Conservation (phyloP, 2,329 filamentous ascomycete species). For the Nemania sp. region DNA sequence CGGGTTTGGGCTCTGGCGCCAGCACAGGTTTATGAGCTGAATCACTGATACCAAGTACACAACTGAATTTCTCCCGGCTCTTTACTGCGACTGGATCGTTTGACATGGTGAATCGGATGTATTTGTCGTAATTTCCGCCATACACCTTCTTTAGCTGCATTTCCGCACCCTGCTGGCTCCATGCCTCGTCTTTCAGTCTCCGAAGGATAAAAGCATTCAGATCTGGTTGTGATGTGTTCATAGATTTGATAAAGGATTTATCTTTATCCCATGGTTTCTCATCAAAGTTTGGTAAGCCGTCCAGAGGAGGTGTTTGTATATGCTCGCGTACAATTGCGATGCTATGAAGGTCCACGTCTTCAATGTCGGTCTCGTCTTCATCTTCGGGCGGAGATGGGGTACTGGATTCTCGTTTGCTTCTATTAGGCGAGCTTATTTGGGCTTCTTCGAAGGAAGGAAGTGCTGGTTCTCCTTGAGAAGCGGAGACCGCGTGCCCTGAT, state of each 20-base stretch:
- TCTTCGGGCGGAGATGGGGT: slow-evolving; percentile 64
- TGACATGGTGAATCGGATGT: slow-evolving; percentile 68
- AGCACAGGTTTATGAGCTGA: slow-evolving; percentile 55
- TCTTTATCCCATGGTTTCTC: slow-evolving; percentile 63
- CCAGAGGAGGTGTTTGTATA: slow-evolving; percentile 66
- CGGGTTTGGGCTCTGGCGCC: slow-evolving; percentile 65
- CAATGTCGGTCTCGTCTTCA: slow-evolving; percentile 67
- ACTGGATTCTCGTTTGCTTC: slow-evolving; percentile 52
- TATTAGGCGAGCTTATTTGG: slow-evolving; percentile 43
- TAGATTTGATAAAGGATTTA: slow-evolving; percentile 57
- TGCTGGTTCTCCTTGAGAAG: slow-evolving; percentile 39
- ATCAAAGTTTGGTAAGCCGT: slow-evolving; percentile 63
- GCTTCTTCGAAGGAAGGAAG: slow-evolving; percentile 48
- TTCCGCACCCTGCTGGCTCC: slow-evolving; percentile 55
- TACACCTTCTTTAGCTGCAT: slow-evolving; percentile 57
- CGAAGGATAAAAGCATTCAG: slow-evolving; percentile 61
- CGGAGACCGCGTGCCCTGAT: slow-evolving; percentile 32
- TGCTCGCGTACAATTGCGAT: slow-evolving; percentile 63
- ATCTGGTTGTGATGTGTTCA: slow-evolving; percentile 54
- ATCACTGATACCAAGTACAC: slow-evolving; percentile 54
- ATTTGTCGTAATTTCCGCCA: slow-evolving; percentile 61
- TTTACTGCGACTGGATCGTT: slow-evolving; percentile 66
- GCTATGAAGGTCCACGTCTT: slow-evolving; percentile 64
- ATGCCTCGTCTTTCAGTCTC: slow-evolving; percentile 58
- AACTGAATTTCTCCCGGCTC: slow-evolving; percentile 66